Base-by-base conservation (phyloP, 2,329 filamentous ascomycete species). In the Tricladium varicosporioides region DNA sequence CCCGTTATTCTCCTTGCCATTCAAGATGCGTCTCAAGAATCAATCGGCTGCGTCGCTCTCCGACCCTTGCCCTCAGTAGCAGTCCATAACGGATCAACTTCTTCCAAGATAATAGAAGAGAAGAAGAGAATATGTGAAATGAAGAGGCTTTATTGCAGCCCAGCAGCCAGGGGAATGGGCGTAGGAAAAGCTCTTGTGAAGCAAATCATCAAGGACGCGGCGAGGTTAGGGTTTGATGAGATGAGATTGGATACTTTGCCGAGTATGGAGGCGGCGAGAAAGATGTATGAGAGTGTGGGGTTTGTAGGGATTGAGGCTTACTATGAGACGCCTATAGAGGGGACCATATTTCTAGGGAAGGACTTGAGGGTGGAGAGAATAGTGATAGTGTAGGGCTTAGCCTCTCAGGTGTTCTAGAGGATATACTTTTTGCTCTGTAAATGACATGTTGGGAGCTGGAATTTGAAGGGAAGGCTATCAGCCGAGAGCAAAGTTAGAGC, bases 201-300 rank as follows among this genome's bases (percentile, higher is more conserved):
- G 47, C 69, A 66, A 0, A 73, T 78, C 2, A 64, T 85, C 5
- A 65, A 67, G 5, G 69, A 71, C 33, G 83, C 81, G 18, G 73
- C 65, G 56, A 64, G 71, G 5, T 55, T 80, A 45, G 79, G 78
- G 0, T 86, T 85, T 65, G 60, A 63, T 9, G 76, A 78, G 56
- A 77, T 85, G 65, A 71, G 78, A 54, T 73, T 85, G 13, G 82
- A 86, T 71, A 85, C 82, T 14, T 64, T 86, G 56, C 69, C 74
- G 8, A 71, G 65, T 5, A 85, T 85, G 83, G 67, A 60, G 11
- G 71, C 73, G 10, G 82, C 83, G 16, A 73, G 74, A 57, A 67
- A 63, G 32, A 61, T 84, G 61, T 85, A 86, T 70, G 66, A 66
- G 49, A 67, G 66, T 4, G 66, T 76, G 58, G 81, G 83, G 1